Evolutionary conservation across 2,329 filamentous ascomycete genomes (phyloP), one percentile per base, ranked within the genome.

Genomic region (Dothidotthia symphoricarpi): DNA sequence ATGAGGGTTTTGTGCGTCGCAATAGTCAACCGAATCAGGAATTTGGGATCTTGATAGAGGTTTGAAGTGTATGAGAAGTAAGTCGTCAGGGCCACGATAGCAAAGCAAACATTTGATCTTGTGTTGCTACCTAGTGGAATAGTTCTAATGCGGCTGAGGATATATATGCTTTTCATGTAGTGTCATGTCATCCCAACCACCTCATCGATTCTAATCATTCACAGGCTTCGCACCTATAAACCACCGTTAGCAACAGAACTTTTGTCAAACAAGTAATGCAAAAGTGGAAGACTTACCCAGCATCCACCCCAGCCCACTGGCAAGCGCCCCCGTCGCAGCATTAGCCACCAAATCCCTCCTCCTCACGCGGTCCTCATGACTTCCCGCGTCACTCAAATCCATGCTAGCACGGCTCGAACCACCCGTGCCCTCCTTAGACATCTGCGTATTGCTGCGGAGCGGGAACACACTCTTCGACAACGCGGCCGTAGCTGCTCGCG

Each of bases 321-420:
- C 78, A 55, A 83, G 60, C 6, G 78, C 78, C 2, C 78, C 79
- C 10, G 77, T 81, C 5, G 82, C 80, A 62, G 80, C 80, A 64
- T 74, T 82, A 41, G 79, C 79, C 31, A 83, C 78, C 67, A 82
- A 83, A 61, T 91, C 87, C 51, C 87, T 76, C 71, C 83, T 90
- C 53, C 86, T 76, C 25, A 78, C 72, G 39, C 73, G 68, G 32
- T 62, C 64, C 19, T 67, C 65, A 9, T 53, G 44, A 3, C 67
- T 57, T 35, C 64, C 62, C 47, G 49, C 61, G 19, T 69, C 69
- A 46, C 73, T 66, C 22, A 47, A 28, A 28, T 61, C 56, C 41
- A 61, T 45, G 12, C 62, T 66, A 12, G 39, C 53, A 26, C 57
- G 53, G 1, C 55, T 41, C 5, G 43, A 43, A 25, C 50, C 44